Conservation (phyloP, 106 monocot genomes). For the Apostasia shenzhenica region DNA sequence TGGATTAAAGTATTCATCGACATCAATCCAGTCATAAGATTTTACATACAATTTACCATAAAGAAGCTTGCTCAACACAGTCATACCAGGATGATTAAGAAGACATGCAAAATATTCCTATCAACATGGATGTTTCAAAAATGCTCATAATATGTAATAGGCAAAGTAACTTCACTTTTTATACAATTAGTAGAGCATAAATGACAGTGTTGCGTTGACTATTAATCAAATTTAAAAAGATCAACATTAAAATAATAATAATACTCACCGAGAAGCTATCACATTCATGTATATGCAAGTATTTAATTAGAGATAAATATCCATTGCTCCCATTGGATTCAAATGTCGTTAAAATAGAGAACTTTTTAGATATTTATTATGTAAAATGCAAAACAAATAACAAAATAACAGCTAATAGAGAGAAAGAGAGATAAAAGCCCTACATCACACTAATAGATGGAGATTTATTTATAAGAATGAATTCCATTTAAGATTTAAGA, state of each 20-base stretch:
- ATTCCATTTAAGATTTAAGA: too few species aligned
- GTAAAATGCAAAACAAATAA: too few species aligned
- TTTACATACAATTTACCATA: slow-evolving; percentile 76
- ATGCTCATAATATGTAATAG: not conserved
- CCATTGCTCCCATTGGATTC: slow-evolving; percentile 30
- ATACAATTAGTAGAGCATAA: not conserved
- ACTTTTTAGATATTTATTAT: too few species aligned
- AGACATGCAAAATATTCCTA: slow-evolving; percentile 90
- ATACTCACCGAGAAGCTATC: slow-evolving; percentile 61
- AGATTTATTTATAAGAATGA: too few species aligned
- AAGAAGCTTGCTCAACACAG: slow-evolving; percentile 88
- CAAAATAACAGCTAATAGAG: too few species aligned
- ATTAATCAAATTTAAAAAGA: not conserved
- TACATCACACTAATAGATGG: too few species aligned
- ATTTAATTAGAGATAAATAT: slow-evolving; percentile 46
- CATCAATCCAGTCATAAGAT: slow-evolving; percentile 83
- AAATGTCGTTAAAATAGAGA: too few species aligned
- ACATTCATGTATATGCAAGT: slow-evolving; percentile 64
- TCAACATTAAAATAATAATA: not conserved
- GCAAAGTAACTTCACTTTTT: not conserved
- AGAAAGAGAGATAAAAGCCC: too few species aligned
- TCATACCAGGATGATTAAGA: slow-evolving; percentile 97
- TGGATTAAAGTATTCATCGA: slow-evolving; percentile 16
- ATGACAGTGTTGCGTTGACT: not conserved
- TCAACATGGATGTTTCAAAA: slow-evolving; percentile 31